phyloP scores from a whole-genome alignment of 495 filamentous ascomycete genomes.

The Xylaria cubensis region DNA sequence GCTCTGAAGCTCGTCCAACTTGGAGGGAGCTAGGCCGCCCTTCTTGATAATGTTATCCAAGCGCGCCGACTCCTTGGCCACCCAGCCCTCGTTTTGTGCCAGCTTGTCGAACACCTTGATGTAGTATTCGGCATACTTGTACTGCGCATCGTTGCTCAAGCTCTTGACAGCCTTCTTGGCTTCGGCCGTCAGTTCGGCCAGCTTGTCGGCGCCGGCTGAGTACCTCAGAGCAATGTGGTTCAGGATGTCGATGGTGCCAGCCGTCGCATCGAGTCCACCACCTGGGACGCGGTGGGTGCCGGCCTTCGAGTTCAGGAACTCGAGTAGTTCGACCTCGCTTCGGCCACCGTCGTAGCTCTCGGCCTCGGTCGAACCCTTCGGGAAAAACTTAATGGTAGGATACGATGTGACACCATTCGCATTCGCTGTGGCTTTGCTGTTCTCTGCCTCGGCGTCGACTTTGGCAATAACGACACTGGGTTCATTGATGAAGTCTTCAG shows the following conservation, averaged over 20 bases:
- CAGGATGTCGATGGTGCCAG: conserved; percentile 80
- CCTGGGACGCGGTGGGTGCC: conserved; percentile 86
- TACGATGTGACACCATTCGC: conserved; percentile 83
- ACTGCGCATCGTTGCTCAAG: conserved; percentile 64
- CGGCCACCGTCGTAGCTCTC: conserved; percentile 80
- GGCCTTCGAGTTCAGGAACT: conserved; percentile 86
- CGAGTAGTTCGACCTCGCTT: conserved; percentile 74
- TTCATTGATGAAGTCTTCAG: conserved; percentile 81
- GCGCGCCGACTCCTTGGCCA: conserved; percentile 82
- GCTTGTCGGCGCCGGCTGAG: conserved; percentile 60
- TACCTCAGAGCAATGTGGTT: conserved; percentile 76
- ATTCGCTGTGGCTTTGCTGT: conserved; percentile 75
- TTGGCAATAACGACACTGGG: conserved; percentile 84
- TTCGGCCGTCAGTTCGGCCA: conserved; percentile 67
- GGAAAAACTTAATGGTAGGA: conserved; percentile 98
- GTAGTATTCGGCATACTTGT: conserved; percentile 92
- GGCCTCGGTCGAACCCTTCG: conserved; percentile 78
- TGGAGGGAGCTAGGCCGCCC: conserved; percentile 82
- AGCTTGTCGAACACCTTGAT: conserved; percentile 88
- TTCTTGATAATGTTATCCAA: conserved; percentile 82
- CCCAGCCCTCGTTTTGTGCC: conserved; percentile 74
- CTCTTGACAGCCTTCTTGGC: conserved; percentile 71
- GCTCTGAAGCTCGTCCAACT: conserved; percentile 85
- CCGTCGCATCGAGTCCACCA: conserved; percentile 77
- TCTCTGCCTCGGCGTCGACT: conserved; percentile 89